Conservation (phyloP, 352 stramenopile genomes). For the Globisporangium emineosum region DNA sequence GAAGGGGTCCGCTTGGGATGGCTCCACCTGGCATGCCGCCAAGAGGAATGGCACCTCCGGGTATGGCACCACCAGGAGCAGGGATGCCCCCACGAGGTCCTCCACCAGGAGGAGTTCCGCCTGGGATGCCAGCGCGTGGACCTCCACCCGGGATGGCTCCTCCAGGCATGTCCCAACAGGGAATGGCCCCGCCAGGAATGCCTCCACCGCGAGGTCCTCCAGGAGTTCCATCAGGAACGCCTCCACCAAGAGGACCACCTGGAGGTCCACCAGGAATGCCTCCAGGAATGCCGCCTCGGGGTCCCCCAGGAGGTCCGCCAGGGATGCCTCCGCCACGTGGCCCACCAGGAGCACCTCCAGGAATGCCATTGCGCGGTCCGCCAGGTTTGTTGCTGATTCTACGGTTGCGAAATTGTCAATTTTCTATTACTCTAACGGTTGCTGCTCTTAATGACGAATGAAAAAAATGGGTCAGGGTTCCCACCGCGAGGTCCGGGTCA, state of each 20-base stretch:
- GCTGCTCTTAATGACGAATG: neutral
- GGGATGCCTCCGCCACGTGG: slow-evolving; percentile 19
- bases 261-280: slow-evolving; percentile 12
- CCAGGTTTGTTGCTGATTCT: slow-evolving; percentile 16
- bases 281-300: slow-evolving; percentile 23
- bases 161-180: slow-evolving; percentile 7
- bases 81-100: slow-evolving; percentile 11
- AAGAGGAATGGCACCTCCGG: slow-evolving; percentile 4
- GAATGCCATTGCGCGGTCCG: slow-evolving; percentile 20
- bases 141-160: slow-evolving; percentile 1
- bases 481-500: slow-evolving; percentile 21
- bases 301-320: slow-evolving; percentile 19
- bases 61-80: slow-evolving; percentile 1
- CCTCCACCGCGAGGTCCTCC: slow-evolving; percentile 15
- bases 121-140: slow-evolving; percentile 13
- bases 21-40: slow-evolving; percentile 5
- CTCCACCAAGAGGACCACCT: slow-evolving; percentile 22
- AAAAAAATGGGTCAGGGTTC: slow-evolving; percentile 12
- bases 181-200: slow-evolving; percentile 17
- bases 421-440: neutral
- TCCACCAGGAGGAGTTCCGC: slow-evolving; percentile 2
- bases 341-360: slow-evolving; percentile 21
- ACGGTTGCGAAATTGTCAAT: neutral
- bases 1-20: slow-evolving; percentile 14
- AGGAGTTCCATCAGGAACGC: slow-evolving; percentile 17